Percentiles rank a stretch among this genome's conserved stretches.
Evolutionary conservation across 768 basidiomycete genomes (phyloP).

Genomic region (Calocera cornea): DNA sequence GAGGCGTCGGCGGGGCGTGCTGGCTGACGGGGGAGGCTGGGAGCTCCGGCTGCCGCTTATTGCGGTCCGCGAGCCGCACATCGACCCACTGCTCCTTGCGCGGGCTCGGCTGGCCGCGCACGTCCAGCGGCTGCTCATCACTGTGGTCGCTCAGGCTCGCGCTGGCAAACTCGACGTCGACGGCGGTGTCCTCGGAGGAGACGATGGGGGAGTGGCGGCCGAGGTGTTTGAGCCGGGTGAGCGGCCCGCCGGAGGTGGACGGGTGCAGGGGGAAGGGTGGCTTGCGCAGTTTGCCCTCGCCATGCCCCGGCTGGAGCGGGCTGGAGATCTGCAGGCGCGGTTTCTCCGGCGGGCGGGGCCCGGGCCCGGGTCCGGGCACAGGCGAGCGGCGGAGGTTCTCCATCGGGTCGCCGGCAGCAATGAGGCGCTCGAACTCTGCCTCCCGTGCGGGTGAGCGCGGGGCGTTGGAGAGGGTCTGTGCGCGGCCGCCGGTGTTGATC

Average conservation of each 20-base stretch:
- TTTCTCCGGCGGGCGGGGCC: neutral
- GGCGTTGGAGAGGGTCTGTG: neutral
- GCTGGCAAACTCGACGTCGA: neutral
- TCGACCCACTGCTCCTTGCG: neutral
- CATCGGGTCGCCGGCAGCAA: conserved; percentile 49
- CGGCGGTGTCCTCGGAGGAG: neutral
- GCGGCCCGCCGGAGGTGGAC: neutral
- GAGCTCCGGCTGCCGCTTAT: neutral
- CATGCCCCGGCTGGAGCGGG: neutral
- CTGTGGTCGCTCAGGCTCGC: neutral
- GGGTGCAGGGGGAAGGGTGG: neutral
- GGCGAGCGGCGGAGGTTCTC: neutral
- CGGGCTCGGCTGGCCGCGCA: neutral
- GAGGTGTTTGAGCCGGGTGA: neutral
- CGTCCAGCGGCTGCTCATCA: neutral
- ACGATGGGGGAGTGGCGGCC: neutral
- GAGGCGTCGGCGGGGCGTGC: neutral
- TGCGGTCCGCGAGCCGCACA: neutral
- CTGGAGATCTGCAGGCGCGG: neutral
- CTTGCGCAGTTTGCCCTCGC: neutral
- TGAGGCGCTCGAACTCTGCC: conserved; percentile 73
- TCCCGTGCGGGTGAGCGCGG: conserved; percentile 35
- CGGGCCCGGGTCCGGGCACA: neutral
- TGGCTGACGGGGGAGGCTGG: neutral
- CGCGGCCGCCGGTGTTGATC: neutral